Evolutionary conservation across 495 filamentous ascomycete species (phyloP), one percentile per base, ranked within the genome.

Genomic region (Eremomyces bilateralis): DNA sequence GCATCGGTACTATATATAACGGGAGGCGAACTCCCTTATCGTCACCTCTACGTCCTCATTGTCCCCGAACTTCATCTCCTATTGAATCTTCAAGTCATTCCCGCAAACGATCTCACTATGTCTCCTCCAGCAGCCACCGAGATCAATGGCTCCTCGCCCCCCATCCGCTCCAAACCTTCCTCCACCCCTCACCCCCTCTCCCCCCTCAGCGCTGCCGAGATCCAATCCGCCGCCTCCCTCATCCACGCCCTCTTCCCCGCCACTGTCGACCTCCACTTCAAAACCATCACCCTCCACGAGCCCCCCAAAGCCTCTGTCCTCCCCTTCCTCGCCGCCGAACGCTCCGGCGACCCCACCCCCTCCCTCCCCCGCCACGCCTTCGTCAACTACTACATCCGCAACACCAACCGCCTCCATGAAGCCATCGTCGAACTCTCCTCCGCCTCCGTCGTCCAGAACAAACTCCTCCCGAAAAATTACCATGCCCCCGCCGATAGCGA

Each of bases 401-500:
- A 65, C 34, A 77, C 73, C 24, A 62, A 70, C 47, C 73, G 72
- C 51, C 54, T 77, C 28, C 73, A 76, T 39, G 74, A 78, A 51
- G 69, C 71, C 11, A 47, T 72, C 36, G 61, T 76, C 19, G 67
- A 69, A 41, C 52, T 77, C 4, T 60, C 59, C 2, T 42, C 47
- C 15, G 51, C 51, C 13, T 56, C 47, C 20, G 59, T 78, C n/a
- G 64, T 74, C 39, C 54, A 57, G 41, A 73, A 76, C 44, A 56
- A 64, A 8, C 61, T 63, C 12, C 51, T 77, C 1, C 70, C 65
- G 0, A 55, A 60, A 0, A 63, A 69, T 28, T 36, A 59, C 11
- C 73, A 78, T 41, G 59, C 62, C 18, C 59, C 61, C 35, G 61
- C 56, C 3, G 73, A 78, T 43, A 62, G 53, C 0, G 61, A 65